Evolutionary conservation across 345 rosid genomes (phyloP), one percentile per base, ranked within the genome.

Genomic region (Luvunga scandens): DNA sequence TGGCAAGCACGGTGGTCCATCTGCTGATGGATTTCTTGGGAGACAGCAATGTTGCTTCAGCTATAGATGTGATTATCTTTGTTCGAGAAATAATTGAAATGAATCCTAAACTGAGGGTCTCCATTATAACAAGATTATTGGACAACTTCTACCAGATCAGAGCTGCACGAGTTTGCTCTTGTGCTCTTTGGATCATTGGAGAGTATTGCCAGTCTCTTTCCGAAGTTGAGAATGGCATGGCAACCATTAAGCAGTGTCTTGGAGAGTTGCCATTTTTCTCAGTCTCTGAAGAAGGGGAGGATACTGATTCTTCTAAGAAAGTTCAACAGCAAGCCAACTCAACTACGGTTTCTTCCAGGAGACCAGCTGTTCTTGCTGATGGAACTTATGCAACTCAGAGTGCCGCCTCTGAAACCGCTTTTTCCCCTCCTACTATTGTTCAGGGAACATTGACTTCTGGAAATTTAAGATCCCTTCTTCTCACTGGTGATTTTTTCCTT

Each of bases 401-500:
- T 81, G 98, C 98, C n/a, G 98, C 94, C 34, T 88, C 93, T 56
- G 98, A 93, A 85, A 91, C 98, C 70, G 91, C 93, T 75, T 89
- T 93, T 74, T 87, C 97, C 22, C 85, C 93, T 62, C 94, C 98
- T n/a, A 85, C 89, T 2, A 55, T 92, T 79, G 92, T 91, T 81
- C 98, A 93, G 71, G 97, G 97, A 60, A 86, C 95, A 79, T 55
- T 88, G 79, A 66, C 90, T 72, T 84, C 94, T 79, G 97, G 91
- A 34, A 94, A 96, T 82, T 84, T 96, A 85, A 88, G 99, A 84
- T 93, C 97, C 45, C 92, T 94, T 84, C 88, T 96, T 57, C 94
- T 96, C 61, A 88, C 92, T 30, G 99, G 99, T 33, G 99, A 96
- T 76, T 96, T 96, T 84, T 96, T 94, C 91, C 97, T 96, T 7